Conservation (phyloP, 441 rosid genomes). For the Biscutella laevigata region DNA sequence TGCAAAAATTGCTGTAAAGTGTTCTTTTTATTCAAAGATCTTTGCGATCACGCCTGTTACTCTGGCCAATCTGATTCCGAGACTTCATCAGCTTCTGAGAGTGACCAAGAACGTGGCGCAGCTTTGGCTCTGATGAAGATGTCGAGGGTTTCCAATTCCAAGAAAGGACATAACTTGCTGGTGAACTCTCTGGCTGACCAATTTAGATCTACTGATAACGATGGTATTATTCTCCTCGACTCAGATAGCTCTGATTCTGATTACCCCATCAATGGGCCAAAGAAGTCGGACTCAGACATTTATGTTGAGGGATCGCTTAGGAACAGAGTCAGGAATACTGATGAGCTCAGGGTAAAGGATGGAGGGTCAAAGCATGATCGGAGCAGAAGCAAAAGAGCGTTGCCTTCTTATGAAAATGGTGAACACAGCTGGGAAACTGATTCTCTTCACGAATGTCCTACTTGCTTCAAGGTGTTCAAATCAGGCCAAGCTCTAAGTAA, state of each 20-base stretch:
- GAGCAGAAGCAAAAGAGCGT: slow-evolving; percentile 29
- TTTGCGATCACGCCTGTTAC: slow-evolving; percentile 61
- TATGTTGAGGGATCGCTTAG: slow-evolving; percentile 32
- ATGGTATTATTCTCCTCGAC: slow-evolving; percentile 6
- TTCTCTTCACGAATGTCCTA: slow-evolving; percentile 74
- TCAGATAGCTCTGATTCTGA: slow-evolving; percentile 53
- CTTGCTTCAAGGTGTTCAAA: slow-evolving; percentile 66
- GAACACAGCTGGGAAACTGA: too few relatives aligned
- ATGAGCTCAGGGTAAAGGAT: too few relatives aligned
- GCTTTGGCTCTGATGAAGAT: slow-evolving; percentile 68
- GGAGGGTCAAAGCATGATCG: slow-evolving; percentile 30
- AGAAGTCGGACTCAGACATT: slow-evolving; percentile 42
- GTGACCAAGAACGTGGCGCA: slow-evolving; percentile 51
- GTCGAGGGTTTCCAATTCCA: slow-evolving; percentile 43
- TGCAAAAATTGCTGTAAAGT: slow-evolving; percentile 76
- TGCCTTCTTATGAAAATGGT: slow-evolving; percentile 19
- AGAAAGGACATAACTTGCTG: slow-evolving; percentile 28
- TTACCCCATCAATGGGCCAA: too few relatives aligned
- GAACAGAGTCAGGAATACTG: too few relatives aligned
- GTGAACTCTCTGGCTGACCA: slow-evolving; percentile 35
- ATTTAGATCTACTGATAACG: too few relatives aligned
- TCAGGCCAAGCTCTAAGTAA: slow-evolving; percentile 94
- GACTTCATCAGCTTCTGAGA: slow-evolving; percentile 47
- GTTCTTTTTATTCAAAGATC: slow-evolving; percentile 65
- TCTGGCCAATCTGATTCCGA: slow-evolving; percentile 57